Evolutionary conservation across 176 grass and related monocot species (phyloP).

Genomic region (Triticum aestivum): DNA sequence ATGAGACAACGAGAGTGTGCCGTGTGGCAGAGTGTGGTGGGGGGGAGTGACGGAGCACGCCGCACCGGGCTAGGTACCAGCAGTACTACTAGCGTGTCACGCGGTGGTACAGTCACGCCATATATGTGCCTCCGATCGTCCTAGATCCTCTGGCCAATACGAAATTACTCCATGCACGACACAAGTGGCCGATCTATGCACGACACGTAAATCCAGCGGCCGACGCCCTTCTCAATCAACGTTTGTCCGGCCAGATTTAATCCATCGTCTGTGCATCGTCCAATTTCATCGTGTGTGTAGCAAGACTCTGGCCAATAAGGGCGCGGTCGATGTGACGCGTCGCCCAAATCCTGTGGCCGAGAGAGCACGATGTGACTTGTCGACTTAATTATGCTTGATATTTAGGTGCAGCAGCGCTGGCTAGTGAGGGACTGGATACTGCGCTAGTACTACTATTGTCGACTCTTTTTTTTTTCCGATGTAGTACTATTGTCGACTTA

Average conservation of each 20-base stretch:
- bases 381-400: not conserved
- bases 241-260: too few relatives aligned
- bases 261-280: too few relatives aligned
- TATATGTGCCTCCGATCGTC: not conserved
- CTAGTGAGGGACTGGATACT: not conserved
- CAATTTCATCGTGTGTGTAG: too few relatives aligned
- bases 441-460: not conserved
- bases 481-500: not conserved
- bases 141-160: not conserved
- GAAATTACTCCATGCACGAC: too few relatives aligned
- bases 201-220: too few relatives aligned
- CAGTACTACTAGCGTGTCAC: not conserved
- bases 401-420: not conserved
- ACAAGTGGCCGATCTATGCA: too few relatives aligned
- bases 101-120: constrained; percentile 7
- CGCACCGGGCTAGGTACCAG: not conserved
- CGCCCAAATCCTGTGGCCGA: not conserved
- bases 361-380: not conserved
- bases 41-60: constrained; percentile 2
- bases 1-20: not conserved
- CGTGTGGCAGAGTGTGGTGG: constrained; percentile 14
- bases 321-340: not conserved
- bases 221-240: too few relatives aligned
- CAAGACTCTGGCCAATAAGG: not conserved
- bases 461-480: too few relatives aligned